Percentiles rank a stretch among this genome's conserved stretches.
Evolutionary conservation across 106 monocot genomes (phyloP).

Genomic region (Iris macrosiphon): DNA sequence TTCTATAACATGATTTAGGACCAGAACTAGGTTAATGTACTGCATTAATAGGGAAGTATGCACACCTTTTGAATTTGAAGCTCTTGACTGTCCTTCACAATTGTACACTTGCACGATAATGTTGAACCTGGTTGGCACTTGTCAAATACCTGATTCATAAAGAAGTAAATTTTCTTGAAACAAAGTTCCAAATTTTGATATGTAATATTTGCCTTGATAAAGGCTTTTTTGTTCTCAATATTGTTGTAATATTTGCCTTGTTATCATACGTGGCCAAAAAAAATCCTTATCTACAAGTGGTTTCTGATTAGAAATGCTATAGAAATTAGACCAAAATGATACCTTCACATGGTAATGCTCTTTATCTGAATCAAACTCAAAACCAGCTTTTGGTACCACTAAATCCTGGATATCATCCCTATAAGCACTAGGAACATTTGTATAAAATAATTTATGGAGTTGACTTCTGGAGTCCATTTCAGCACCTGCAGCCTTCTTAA

Average conservation of each 20-base stretch:
- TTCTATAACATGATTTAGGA: too few species aligned
- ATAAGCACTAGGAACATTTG: conserved; percentile 26
- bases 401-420: conserved; percentile 13
- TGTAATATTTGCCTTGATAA: too few species aligned
- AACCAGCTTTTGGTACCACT: conserved; percentile 14
- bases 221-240: too few species aligned
- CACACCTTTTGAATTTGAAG: conserved; percentile 32
- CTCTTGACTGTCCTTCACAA: conserved; percentile 6
- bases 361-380: conserved; percentile 22
- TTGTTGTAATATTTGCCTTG: too few species aligned
- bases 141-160: conserved; percentile 26
- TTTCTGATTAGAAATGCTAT: too few species aligned
- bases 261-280: too few species aligned
- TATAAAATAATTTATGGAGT: conserved; percentile 26
- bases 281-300: too few species aligned
- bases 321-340: too few species aligned
- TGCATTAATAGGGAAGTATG: background rate
- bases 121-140: conserved; percentile 23
- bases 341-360: conserved; percentile 40
- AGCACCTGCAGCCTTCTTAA: conserved; percentile 13
- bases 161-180: too few species aligned
- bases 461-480: conserved; percentile 9
- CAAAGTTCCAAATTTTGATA: too few species aligned
- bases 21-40: too few species aligned
- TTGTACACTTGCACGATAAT: conserved; percentile 36